A percentile compares a stretch with the other conserved stretches of the same genome.
These are phyloP conservation scores for Stagonosporopsis vannaccii DNA, from an alignment of 2,329 filamentous ascomycete species.

Conservation along the genomic window DNA sequence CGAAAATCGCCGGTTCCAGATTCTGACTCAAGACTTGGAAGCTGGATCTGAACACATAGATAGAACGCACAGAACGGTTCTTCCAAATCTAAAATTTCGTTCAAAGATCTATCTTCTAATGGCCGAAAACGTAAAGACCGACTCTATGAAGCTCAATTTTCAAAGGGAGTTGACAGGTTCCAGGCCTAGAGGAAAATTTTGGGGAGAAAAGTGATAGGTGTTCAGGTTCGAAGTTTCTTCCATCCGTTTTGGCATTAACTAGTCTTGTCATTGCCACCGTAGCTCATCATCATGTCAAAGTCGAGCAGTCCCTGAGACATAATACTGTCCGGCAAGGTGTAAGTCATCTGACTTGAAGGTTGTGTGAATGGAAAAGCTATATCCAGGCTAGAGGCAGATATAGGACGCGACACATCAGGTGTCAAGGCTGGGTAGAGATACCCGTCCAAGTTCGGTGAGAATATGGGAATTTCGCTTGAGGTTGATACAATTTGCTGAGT, in stretches of 20 bases:
- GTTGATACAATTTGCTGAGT: not conserved
- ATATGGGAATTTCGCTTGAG: not conserved
- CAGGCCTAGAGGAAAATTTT: not conserved
- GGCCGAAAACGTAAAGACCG: not conserved
- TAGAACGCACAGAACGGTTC: not conserved
- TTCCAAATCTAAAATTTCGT: not conserved
- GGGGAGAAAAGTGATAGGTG: not conserved
- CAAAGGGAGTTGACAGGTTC: not conserved
- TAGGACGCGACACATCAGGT: slow-evolving; percentile 2
- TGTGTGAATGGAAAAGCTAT: slow-evolving; percentile 3
- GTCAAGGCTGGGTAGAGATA: not conserved
- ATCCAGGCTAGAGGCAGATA: slow-evolving; percentile 9
- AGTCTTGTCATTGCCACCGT: not conserved
- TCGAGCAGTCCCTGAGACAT: slow-evolving; percentile 2
- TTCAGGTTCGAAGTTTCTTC: not conserved
- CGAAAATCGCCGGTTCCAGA: not conserved
- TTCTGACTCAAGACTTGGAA: not conserved
- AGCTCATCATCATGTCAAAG: not conserved
- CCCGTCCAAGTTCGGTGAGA: not conserved
- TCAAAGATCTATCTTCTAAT: not conserved
- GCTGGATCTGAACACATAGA: not conserved
- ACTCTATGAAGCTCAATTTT: too few relatives aligned
- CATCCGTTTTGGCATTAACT: not conserved
- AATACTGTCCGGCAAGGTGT: not conserved
- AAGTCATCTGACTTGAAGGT: not conserved